phyloP scores from a whole-genome alignment of 2,329 filamentous ascomycete species.

The Metarhizium brunneum region DNA sequence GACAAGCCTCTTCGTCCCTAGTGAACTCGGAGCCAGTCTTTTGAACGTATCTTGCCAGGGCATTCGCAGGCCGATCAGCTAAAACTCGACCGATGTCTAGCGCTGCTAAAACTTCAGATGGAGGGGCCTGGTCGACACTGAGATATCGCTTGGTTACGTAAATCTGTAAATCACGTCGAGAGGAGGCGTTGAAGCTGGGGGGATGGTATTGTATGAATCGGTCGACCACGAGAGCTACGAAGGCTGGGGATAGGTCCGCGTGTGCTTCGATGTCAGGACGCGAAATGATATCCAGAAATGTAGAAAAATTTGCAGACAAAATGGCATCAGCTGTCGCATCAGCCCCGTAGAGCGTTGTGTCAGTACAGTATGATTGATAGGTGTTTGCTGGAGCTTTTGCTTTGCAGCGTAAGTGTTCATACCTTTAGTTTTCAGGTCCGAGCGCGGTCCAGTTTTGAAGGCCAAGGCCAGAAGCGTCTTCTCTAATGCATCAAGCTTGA shows the following conservation, averaged over 20 bases:
- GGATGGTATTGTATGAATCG: constrained; percentile 81
- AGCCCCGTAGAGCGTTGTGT: background rate
- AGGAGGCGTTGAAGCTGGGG: constrained; percentile 71
- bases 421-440: constrained; percentile 88
- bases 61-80: constrained; percentile 45
- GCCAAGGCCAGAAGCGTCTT: constrained; percentile 83
- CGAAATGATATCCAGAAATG: constrained; percentile 69
- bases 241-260: constrained; percentile 56
- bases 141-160: constrained; percentile 62
- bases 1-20: constrained; percentile 59
- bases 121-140: constrained; percentile 52
- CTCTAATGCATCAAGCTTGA: constrained; percentile 80
- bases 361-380: background rate
- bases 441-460: constrained; percentile 72
- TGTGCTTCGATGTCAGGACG: constrained; percentile 53
- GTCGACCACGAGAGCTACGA: constrained; percentile 74
- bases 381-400: background rate
- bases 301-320: constrained; percentile 66
- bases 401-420: constrained; percentile 15
- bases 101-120: constrained; percentile 60
- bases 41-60: constrained; percentile 60
- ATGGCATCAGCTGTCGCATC: constrained; percentile 68
- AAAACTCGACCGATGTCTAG: constrained; percentile 61
- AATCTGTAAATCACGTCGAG: constrained; percentile 58
- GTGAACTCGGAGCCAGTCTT: constrained; percentile 67